Evolutionary conservation across 257 asterid species (phyloP).

Genomic region (Fraxinus americana): DNA sequence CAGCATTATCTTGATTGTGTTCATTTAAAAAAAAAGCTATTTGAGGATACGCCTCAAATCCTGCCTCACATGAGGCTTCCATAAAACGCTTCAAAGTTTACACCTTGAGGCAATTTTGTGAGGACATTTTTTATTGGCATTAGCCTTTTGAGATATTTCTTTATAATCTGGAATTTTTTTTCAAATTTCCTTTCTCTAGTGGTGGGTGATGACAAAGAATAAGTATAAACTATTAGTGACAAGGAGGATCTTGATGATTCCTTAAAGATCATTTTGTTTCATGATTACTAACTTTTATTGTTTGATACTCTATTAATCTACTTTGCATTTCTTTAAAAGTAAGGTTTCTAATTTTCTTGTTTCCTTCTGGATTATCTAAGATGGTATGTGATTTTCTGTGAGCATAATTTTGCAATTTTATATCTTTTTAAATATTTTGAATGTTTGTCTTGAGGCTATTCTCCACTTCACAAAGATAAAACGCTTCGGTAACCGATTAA

Average conservation of each 20-base stretch:
- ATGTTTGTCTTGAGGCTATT: neutral
- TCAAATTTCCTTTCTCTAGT: no score
- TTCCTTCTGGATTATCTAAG: neutral
- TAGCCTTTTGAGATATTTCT: no score
- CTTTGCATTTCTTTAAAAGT: neutral
- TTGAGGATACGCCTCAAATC: neutral
- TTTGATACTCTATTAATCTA: neutral
- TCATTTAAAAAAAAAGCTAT: neutral
- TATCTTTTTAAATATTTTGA: neutral
- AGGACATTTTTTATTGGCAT: no score
- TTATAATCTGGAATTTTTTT: no score
- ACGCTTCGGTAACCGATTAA: neutral
- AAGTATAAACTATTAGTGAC: neutral
- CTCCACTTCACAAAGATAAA: neutral
- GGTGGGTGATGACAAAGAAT: neutral
- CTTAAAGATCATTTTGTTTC: neutral
- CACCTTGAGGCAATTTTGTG: no score
- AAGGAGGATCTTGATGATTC: neutral
- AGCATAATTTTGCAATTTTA: neutral
- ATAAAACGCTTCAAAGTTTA: no score
- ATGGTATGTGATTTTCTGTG: neutral
- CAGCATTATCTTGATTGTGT: neutral
- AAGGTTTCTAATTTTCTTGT: neutral
- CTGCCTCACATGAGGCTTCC: neutral
- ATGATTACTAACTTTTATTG: neutral